Conservation (phyloP, 148 eudicot genomes). For the Fagopyrum homotropicum region DNA sequence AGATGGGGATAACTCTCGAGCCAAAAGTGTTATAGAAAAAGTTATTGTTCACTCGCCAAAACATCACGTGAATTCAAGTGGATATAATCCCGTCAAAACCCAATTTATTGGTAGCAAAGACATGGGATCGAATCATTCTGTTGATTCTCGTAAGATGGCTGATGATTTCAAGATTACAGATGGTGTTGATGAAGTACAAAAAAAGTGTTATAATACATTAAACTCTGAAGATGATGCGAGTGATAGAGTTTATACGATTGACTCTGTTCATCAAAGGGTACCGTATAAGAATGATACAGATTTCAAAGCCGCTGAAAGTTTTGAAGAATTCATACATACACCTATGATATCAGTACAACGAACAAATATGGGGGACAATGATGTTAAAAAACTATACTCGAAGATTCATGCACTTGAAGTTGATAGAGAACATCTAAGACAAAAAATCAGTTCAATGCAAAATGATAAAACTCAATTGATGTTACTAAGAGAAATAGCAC, state of each 20-base stretch:
- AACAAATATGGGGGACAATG: conserved; percentile 48
- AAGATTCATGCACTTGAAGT: conserved; percentile 93
- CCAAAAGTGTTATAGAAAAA: conserved; percentile 53
- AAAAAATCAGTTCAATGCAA: conserved; percentile 69
- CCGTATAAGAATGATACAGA: conserved; percentile 36
- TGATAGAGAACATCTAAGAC: conserved; percentile 90
- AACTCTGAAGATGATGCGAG: conserved; percentile 62
- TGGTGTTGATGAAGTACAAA: conserved; percentile 33
- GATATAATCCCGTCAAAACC: conserved; percentile 37
- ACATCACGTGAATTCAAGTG: conserved; percentile 33
- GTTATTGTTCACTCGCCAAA: conserved; percentile 58
- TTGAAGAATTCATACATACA: conserved; percentile 41
- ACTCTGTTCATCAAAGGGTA: conserved; percentile 53
- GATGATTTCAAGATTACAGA: conserved; percentile 40
- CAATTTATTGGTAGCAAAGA: conserved; percentile 26
- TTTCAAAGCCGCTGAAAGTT: conserved; percentile 33
- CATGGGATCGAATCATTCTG: conserved; percentile 23
- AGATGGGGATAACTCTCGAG: conserved; percentile 30
- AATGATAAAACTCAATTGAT: conserved; percentile 89
- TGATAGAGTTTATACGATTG: conserved; percentile 86
- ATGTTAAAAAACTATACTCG: conserved; percentile 55
- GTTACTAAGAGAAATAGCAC: conserved; percentile 87
- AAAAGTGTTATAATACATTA: conserved; percentile 42
- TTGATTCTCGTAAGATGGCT: conserved; percentile 46
- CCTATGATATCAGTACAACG: conserved; percentile 38